phyloP scores from a whole-genome alignment of 1,284 basidiomycete species.

The Microbotryum silenes-acaulis region DNA sequence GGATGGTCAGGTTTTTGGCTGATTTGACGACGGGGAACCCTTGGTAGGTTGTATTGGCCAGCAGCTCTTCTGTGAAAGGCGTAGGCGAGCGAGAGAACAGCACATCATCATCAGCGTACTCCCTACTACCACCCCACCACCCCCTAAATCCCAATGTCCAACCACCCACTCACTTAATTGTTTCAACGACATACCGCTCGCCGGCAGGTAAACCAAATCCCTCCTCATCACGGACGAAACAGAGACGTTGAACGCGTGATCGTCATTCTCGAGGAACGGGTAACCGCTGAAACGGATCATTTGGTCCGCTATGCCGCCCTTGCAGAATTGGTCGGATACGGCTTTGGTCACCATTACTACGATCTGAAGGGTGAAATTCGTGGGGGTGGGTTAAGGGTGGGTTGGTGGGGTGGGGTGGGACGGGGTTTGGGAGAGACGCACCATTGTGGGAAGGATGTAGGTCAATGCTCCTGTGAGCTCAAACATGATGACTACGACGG shows the following conservation, averaged over 20 bases:
- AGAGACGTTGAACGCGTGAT: conserved; percentile 79
- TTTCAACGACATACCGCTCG: conserved; percentile 63
- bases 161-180: conserved; percentile 59
- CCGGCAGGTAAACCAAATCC: conserved; percentile 64
- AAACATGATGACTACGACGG: conserved; percentile 99
- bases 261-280: conserved; percentile 82
- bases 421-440: conserved; percentile 40
- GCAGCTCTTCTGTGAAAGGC: conserved; percentile 53
- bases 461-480: conserved; percentile 97
- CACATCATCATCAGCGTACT: too few relatives aligned
- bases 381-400: too few relatives aligned
- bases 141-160: background rate
- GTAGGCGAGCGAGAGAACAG: background rate
- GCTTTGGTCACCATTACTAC: conserved; percentile 93
- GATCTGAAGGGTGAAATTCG: conserved; percentile 52
- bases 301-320: conserved; percentile 90
- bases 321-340: conserved; percentile 89
- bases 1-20: conserved; percentile 50
- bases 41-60: conserved; percentile 66
- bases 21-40: conserved; percentile 80
- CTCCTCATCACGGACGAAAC: conserved; percentile 84
- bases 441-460: conserved; percentile 98
- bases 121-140: too few relatives aligned
- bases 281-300: conserved; percentile 96
- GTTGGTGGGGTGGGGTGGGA: too few relatives aligned